Percentiles rank a stretch among this genome's conserved stretches.
Conservation (phyloP, 345 rosid genomes). For the Lepidium aucheri region DNA sequence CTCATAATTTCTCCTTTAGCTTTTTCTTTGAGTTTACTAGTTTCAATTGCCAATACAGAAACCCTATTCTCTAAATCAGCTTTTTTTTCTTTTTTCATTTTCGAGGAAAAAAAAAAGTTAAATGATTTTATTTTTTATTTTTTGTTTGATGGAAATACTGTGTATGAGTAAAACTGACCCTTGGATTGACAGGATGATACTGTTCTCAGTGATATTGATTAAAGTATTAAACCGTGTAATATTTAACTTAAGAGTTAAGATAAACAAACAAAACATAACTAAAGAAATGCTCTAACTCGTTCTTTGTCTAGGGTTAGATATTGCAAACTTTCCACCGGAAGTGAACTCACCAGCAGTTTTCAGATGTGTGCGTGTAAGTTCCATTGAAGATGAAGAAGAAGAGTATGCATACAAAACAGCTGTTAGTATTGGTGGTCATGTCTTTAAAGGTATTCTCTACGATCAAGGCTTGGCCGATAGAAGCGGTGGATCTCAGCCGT, state of each 20-base stretch:
- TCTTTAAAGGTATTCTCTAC: slow-evolving; percentile 84
- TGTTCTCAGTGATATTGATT: slow-evolving; percentile 12
- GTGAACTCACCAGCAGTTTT: slow-evolving; percentile 56
- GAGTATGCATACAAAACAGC: slow-evolving; percentile 80
- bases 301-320: slow-evolving; percentile 49
- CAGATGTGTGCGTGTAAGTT: slow-evolving; percentile 64
- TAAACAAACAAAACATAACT: no score
- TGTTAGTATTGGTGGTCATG: slow-evolving; percentile 73
- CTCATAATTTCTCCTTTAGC: background rate
- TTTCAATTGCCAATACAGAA: slow-evolving; percentile 8
- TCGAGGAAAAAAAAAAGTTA: background rate
- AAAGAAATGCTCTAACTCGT: background rate
- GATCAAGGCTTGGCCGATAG: slow-evolving; percentile 55
- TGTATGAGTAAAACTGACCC: slow-evolving; percentile 20
- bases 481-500: slow-evolving; percentile 24
- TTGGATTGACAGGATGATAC: slow-evolving; percentile 20
- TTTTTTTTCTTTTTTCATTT: slow-evolving; percentile 20
- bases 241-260: background rate
- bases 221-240: background rate
- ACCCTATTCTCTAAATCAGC: slow-evolving; percentile 23
- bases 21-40: background rate
- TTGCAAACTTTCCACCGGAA: slow-evolving; percentile 59
- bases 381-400: slow-evolving; percentile 65
- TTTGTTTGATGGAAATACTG: slow-evolving; percentile 9
- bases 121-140: background rate